Base-by-base conservation (phyloP, 495 filamentous ascomycete genomes). In the Amphirosellinia nigrospora region DNA sequence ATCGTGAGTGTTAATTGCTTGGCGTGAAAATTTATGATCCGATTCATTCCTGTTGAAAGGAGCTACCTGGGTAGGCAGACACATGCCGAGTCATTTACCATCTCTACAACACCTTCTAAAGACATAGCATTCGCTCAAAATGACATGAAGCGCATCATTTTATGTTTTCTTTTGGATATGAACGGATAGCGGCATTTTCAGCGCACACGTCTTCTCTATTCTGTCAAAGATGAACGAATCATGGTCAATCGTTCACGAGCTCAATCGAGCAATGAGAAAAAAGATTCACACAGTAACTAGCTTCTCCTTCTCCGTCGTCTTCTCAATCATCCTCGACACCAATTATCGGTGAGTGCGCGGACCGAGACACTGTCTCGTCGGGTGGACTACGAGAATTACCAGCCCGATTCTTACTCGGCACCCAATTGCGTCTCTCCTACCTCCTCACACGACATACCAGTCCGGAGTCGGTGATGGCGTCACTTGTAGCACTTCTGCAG, bases 391-490 rank as follows among this genome's bases (percentile, higher is more conserved):
- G 53, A 56, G 26, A 19, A 13, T 11, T 21, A 4, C 7, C 7
- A 21, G 39, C 59, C 6, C 5, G 3, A 3, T 21, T 32, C 39
- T 46, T 4, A n/a, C 39, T 9, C 1, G 15, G 60, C 39, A 16
- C 15, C 60, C 60, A 63, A 63, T 63, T 26, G 26, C 39, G 39
- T 13, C 21, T 45, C 39, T 45, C 23, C 59, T 30, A 62, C 15
- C 59, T n/a, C 7, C 23, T 28, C 32, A 5, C 26, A n/a, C 15
- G 7, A 30, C 7, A 4, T 19, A 3, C 32, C 23, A 28, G 11
- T 45, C 36, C 60, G 60, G 36, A 21, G 39, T 63, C 9, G 58
- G 58, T 60, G n/a, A 60, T 0, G 58, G 36, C 11, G 26, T n/a
- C 39, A 38, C 36, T 26, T 16, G 8, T 58, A 16, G 38, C 7